A percentile compares a stretch with the other conserved stretches of the same genome.
These are phyloP conservation scores for Atkinsonella texensis DNA, from an alignment of 2,329 filamentous ascomycete species.

Conservation along the genomic window DNA sequence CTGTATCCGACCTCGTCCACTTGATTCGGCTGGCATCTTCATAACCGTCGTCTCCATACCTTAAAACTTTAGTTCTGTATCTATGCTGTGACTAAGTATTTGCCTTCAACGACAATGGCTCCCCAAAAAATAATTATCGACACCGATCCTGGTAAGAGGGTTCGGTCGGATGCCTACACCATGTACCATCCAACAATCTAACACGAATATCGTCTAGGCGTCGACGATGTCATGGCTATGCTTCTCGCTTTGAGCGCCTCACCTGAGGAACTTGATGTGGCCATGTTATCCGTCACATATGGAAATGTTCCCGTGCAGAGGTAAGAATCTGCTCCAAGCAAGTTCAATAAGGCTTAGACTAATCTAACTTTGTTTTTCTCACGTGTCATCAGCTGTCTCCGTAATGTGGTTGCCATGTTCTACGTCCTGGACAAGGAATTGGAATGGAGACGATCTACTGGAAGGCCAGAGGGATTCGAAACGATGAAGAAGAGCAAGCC, in stretches of 20 bases:
- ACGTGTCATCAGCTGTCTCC: slow-evolving; percentile 52
- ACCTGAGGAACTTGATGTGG: slow-evolving; percentile 73
- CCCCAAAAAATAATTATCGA: slow-evolving; percentile 83
- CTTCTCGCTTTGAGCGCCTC: slow-evolving; percentile 73
- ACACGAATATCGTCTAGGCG: slow-evolving; percentile 34
- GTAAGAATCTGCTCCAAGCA: slow-evolving; percentile 28
- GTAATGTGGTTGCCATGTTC: slow-evolving; percentile 83
- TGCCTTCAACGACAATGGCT: slow-evolving; percentile 35
- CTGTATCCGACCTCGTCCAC: no score
- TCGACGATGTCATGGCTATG: slow-evolving; percentile 85
- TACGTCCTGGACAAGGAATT: slow-evolving; percentile 84
- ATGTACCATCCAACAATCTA: not conserved
- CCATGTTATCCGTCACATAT: slow-evolving; percentile 81
- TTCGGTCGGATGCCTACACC: slow-evolving; percentile 6
- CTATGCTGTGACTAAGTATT: not conserved
- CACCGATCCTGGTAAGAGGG: slow-evolving; percentile 66
- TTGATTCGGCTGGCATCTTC: no score
- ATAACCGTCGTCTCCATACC: no score
- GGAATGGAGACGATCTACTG: slow-evolving; percentile 63
- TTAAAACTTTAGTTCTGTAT: not conserved
- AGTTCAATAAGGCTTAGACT: not conserved
- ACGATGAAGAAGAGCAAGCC: slow-evolving; percentile 63
- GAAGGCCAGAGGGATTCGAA: slow-evolving; percentile 58
- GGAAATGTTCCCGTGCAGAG: slow-evolving; percentile 84
- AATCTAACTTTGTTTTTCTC: not conserved